Evolutionary conservation across 2,329 filamentous ascomycete genomes (phyloP), one percentile per base, ranked within the genome.

Genomic region (Lasiodiplodia sp.): DNA sequence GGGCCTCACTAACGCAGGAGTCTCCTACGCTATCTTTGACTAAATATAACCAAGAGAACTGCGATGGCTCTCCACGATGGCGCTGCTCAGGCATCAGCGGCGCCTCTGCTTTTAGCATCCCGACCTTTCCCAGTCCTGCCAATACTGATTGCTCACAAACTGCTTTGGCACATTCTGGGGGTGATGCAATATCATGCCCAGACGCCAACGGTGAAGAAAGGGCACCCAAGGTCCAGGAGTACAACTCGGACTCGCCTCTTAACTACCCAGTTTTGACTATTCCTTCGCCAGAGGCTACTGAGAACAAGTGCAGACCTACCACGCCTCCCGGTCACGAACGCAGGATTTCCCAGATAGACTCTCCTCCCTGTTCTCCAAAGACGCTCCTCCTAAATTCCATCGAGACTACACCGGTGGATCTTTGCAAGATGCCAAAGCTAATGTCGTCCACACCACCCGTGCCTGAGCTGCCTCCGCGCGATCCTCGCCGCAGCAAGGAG

Each of bases 1-100:
- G 77, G 51, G 79, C 80, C 44, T 81, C 80, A 0, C 69, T 83
- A 52, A 83, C 79, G 3, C 73, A 79, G 0, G 80, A 75, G 64
- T 83, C 82, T 16, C 78, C 81, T 0, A 79, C 76, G 0, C 69
- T 83, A 6, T 79, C 79, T 31, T 52, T 82, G 71, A 75, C 75
- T 16, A 73, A 73, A 2, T 81, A 76, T 47, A 40, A 28, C 66
- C 16, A 51, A 23, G 52, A 70, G 28, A 34, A 51, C n/a, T 37
- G 25, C 28, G 67, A 64, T 47, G 57, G 18, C 8, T 67, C 65
- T 18, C 62, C 28, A n/a, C 62, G 55, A 8, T 69, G 71, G 18
- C 68, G 68, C 4, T 69, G 73, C n/a, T 70, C 69, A 5, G 71
- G 74, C 10, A 16, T 75, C 31, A 79, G 76, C 55, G 72, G 66